A percentile compares a stretch with the other conserved stretches of the same genome.
Conservation (phyloP, 805 yeast genomes). For the Candida arabinofermentans region DNA sequence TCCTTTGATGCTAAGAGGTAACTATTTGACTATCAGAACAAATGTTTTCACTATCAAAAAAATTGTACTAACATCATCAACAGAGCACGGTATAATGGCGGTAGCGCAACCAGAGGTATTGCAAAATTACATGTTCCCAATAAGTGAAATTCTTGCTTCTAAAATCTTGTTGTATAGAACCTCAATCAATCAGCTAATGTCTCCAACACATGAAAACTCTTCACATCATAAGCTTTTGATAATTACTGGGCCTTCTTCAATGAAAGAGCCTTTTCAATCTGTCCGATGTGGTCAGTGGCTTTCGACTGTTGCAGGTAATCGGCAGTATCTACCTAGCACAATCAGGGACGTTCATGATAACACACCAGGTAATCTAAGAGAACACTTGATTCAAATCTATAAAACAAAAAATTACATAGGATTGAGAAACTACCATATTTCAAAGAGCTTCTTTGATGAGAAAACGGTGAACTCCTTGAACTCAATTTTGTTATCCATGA, state of each 20-base stretch:
- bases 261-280: slow-evolving; percentile 32
- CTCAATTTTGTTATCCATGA: slow-evolving; percentile 31
- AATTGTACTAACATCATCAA: neutral
- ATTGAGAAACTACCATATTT: slow-evolving; percentile 1
- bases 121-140: slow-evolving; percentile 37
- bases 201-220: neutral
- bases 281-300: slow-evolving; percentile 42
- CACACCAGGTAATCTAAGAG: neutral
- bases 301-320: slow-evolving; percentile 21
- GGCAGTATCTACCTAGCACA: slow-evolving; percentile 9
- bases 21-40: too few species aligned
- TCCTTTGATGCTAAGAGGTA: slow-evolving; percentile 22
- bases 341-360: neutral
- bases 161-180: slow-evolving; percentile 33
- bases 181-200: slow-evolving; percentile 20
- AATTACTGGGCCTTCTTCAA: slow-evolving; percentile 37
- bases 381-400: slow-evolving; percentile 4
- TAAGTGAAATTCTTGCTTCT: slow-evolving; percentile 24
- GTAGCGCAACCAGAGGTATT: slow-evolving; percentile 43
- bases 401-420: slow-evolving; percentile 4
- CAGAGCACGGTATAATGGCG: slow-evolving; percentile 33
- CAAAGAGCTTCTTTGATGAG: neutral
- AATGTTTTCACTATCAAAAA: neutral
- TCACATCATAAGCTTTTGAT: slow-evolving; percentile 25
- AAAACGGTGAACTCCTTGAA: slow-evolving; percentile 2